These are phyloP conservation scores for Cytospora leucostoma DNA, from an alignment of 2,329 filamentous ascomycete genomes.

Conservation along the genomic window DNA sequence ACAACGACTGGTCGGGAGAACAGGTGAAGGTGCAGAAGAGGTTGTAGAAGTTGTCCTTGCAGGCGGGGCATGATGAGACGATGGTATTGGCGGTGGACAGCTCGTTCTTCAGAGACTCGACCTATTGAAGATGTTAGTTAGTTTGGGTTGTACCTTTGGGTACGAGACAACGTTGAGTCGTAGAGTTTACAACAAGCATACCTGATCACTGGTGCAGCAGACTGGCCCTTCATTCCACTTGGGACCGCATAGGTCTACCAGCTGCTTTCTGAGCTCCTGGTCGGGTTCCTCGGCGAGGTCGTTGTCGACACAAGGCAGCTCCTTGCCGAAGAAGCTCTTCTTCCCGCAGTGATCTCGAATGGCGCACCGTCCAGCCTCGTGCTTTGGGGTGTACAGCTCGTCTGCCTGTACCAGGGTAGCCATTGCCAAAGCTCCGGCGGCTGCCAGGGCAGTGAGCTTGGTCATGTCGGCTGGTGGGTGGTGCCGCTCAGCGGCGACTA, in stretches of 20 bases:
- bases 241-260: slow-evolving; percentile 82
- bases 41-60: slow-evolving; percentile 98
- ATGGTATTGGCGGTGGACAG: slow-evolving; percentile 85
- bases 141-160: not conserved
- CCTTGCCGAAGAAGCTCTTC: slow-evolving; percentile 83
- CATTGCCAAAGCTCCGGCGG: slow-evolving; percentile 39
- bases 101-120: slow-evolving; percentile 79
- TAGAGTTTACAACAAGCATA: slow-evolving; percentile 37
- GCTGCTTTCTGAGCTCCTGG: slow-evolving; percentile 69
- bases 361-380: slow-evolving; percentile 86
- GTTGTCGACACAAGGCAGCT: slow-evolving; percentile 93
- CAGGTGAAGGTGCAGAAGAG: slow-evolving; percentile 98
- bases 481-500: slow-evolving; percentile 27
- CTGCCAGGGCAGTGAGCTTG: slow-evolving; percentile 40
- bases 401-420: slow-evolving; percentile 33
- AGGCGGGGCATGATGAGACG: slow-evolving; percentile 91
- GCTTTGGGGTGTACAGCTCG: slow-evolving; percentile 56
- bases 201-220: slow-evolving; percentile 83
- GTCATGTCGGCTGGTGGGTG: slow-evolving; percentile 37
- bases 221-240: slow-evolving; percentile 84
- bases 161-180: not conserved
- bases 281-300: slow-evolving; percentile 75
- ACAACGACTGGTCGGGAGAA: slow-evolving; percentile 93
- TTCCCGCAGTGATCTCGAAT: slow-evolving; percentile 91
- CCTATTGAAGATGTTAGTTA: slow-evolving; percentile 45